Evolutionary conservation across 1,284 basidiomycete genomes (phyloP).

Genomic region (Heterobasidion occidentale): DNA sequence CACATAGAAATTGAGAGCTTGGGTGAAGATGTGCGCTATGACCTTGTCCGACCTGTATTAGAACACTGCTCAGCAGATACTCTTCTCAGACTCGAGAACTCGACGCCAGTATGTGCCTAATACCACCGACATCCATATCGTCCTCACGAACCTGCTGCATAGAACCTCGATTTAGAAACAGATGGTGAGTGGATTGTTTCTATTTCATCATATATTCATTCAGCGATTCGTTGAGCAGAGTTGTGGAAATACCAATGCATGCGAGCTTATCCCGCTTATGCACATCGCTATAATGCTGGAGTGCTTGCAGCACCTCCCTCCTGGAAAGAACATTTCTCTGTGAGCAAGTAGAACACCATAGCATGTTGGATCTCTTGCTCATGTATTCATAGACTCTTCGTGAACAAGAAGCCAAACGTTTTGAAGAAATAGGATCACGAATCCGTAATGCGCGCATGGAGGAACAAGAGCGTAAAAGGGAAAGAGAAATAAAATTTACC

Average conservation of each 20-base stretch:
- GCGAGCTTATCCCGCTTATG: constrained; percentile 45
- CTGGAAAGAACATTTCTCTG: constrained; percentile 66
- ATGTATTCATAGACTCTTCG: constrained; percentile 35
- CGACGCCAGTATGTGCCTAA: constrained; percentile 50
- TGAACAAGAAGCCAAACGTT: constrained; percentile 45
- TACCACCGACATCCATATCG: constrained; percentile 3
- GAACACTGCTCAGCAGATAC: constrained; percentile 64
- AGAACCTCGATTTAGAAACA: constrained; percentile 54
- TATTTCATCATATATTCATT: constrained; percentile 11
- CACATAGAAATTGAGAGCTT: constrained; percentile 45
- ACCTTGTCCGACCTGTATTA: constrained; percentile 61
- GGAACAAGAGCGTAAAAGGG: constrained; percentile 63
- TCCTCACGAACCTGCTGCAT: constrained; percentile 11
- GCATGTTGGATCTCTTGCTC: constrained; percentile 1
- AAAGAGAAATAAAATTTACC: constrained; percentile 63
- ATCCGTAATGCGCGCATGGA: constrained; percentile 58
- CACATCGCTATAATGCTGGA: constrained; percentile 34
- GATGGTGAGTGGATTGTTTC: constrained; percentile 35
- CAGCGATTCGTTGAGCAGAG: constrained; percentile 30
- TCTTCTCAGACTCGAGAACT: constrained; percentile 55
- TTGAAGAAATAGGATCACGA: constrained; percentile 51
- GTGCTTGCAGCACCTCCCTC: constrained; percentile 39
- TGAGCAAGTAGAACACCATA: constrained; percentile 25
- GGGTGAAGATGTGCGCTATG: constrained; percentile 44
- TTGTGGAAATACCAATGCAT: constrained; percentile 63